These are phyloP conservation scores for Halenospora varia DNA, from an alignment of 495 filamentous ascomycete species.

Conservation along the genomic window DNA sequence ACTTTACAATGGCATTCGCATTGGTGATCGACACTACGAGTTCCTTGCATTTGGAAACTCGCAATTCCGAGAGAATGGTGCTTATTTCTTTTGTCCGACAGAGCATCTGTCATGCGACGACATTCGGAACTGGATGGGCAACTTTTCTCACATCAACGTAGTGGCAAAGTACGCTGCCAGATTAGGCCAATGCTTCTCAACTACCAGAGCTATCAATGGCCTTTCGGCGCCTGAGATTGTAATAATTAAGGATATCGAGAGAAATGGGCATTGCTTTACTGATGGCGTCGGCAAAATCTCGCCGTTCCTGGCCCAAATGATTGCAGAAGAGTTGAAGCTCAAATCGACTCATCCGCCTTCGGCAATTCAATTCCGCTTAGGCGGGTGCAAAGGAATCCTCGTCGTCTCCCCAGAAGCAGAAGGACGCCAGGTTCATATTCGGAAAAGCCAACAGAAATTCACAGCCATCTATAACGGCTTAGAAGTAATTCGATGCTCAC, in stretches of 20 bases:
- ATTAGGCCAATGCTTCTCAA: slow-evolving; percentile 93
- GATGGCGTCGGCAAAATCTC: slow-evolving; percentile 97
- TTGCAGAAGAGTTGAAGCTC: slow-evolving; percentile 53
- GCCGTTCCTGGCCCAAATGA: slow-evolving; percentile 63
- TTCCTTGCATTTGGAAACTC: slow-evolving; percentile 96
- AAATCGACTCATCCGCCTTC: slow-evolving; percentile 60
- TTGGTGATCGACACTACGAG: slow-evolving; percentile 78
- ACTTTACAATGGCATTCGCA: slow-evolving; percentile 70
- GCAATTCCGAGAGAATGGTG: slow-evolving; percentile 87
- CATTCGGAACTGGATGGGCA: slow-evolving; percentile 91
- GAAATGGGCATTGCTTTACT: slow-evolving; percentile 68
- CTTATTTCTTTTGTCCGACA: slow-evolving; percentile 77
- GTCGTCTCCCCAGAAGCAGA: slow-evolving; percentile 59
- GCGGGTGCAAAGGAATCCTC: slow-evolving; percentile 88
- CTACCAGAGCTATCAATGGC: slow-evolving; percentile 65
- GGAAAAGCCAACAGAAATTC: slow-evolving; percentile 87
- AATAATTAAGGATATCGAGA: slow-evolving; percentile 59
- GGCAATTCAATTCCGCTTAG: slow-evolving; percentile 86
- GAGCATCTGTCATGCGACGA: slow-evolving; percentile 57
- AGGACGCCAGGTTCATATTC: slow-evolving; percentile 64
- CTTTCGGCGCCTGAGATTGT: slow-evolving; percentile 31
- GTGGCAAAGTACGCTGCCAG: slow-evolving; percentile 84
- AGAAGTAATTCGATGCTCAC: slow-evolving; percentile 80
- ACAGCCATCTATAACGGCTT: slow-evolving; percentile 61
- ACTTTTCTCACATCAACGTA: slow-evolving; percentile 70